phyloP scores from a whole-genome alignment of 2,329 filamentous ascomycete genomes.

The Aspergillus sp. region DNA sequence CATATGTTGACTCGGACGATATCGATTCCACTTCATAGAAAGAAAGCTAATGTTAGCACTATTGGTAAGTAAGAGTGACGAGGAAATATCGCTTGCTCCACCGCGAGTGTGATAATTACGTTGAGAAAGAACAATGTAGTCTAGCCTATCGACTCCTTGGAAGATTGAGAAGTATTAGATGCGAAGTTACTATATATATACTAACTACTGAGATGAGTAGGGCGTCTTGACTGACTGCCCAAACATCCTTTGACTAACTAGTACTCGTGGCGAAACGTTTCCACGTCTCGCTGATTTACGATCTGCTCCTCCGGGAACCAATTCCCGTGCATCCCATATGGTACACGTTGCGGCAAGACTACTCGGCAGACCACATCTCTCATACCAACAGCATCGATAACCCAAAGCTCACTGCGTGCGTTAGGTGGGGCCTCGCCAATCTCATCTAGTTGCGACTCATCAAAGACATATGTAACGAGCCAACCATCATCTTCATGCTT shows the following conservation, averaged over 20 bases:
- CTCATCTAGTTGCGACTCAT: conserved; percentile 64
- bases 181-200: too few species aligned
- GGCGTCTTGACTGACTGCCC: too few species aligned
- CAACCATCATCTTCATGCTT: conserved; percentile 65
- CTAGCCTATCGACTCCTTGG: too few species aligned
- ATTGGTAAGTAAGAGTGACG: too few species aligned
- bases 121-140: too few species aligned
- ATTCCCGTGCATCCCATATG: conserved; percentile 67
- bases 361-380: conserved; percentile 56
- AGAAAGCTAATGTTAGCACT: too few species aligned
- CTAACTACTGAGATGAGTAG: too few species aligned
- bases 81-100: too few species aligned
- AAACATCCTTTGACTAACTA: neutral
- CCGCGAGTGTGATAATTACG: too few species aligned
- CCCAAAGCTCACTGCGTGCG: conserved; percentile 65
- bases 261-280: neutral
- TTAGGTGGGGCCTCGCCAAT: conserved; percentile 49
- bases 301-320: conserved; percentile 63
- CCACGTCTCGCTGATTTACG: conserved; percentile 42
- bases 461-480: conserved; percentile 69
- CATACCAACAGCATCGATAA: conserved; percentile 67
- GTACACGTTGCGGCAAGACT: conserved; percentile 65
- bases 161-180: too few species aligned
- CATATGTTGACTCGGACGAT: too few species aligned
- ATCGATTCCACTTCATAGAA: too few species aligned